Base-by-base conservation (phyloP, 805 yeast species). In the Candida vaughaniae region DNA sequence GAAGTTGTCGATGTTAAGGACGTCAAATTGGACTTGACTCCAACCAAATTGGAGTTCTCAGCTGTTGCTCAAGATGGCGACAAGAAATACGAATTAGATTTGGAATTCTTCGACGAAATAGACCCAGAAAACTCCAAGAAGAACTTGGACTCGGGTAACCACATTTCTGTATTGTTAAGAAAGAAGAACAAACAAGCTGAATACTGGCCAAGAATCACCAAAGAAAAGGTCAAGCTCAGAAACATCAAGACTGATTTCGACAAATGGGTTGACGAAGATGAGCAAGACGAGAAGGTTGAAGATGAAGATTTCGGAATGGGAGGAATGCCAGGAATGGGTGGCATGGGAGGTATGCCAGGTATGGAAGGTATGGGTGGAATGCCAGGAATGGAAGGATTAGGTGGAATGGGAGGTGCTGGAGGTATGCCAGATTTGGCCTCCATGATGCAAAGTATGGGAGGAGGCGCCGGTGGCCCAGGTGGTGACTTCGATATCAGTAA, bases 221-320 rank as follows among this genome's bases (percentile, higher is more conserved):
- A 89, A 66, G 90, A 85, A 53, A 87, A 89, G 69, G 72, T 76
- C 55, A 88, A 82, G 59, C 77, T 74, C 44, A 87, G 81, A 47
- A 86, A 77, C 64, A 77, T 91, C 58, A 85, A 86, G 71, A 91
- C 99, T 10, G 98, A 91, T 58, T 91, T 91, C 57, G 96, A 90
- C 69, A 86, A 82, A 63, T 91, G 99, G 99, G 95, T 86, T 27
- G 99, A 91, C 58, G 98, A 91, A 69, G 99, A 91, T 58, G 99
- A 91, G 66, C 99, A 91, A 66, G 89, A 87, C 27, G 90, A 80
- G 41, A 69, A 62, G 35, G 71, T 69, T 8, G 82, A 72, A 28
- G 77, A 59, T 15, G 61, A 55, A 16, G 64, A 57, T 31, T 46
- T 62, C 45, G 55, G 58, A 17, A 39, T 36, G 42, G 66, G 61